phyloP scores from a whole-genome alignment of 2,329 filamentous ascomycete species.

The Alternaria hordeiaustralica region DNA sequence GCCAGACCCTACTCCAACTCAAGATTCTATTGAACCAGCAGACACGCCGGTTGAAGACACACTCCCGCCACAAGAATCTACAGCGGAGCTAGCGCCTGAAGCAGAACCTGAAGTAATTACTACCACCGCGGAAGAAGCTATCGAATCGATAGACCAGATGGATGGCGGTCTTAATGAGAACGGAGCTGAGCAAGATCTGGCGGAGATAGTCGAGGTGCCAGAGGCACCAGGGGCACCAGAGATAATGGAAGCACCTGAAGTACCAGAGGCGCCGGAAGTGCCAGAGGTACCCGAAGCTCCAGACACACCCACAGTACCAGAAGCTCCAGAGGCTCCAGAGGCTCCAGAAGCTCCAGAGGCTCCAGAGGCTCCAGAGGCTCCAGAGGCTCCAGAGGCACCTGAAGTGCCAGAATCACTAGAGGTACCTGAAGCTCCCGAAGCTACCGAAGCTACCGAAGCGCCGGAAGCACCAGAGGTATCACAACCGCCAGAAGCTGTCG shows the following conservation, averaged over 20 bases:
- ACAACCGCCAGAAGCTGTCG: not conserved
- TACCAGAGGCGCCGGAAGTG: not conserved
- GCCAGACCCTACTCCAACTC: not conserved
- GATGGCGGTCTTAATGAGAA: not conserved
- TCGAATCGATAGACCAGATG: not conserved
- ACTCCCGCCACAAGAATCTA: not conserved
- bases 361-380: not conserved
- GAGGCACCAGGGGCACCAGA: not conserved
- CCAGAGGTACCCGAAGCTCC: not conserved
- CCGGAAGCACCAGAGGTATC: not conserved
- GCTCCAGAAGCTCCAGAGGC: too few relatives aligned
- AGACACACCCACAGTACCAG: not conserved
- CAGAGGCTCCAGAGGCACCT: not conserved
- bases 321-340: not conserved
- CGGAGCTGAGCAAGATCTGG: conserved; percentile 1
- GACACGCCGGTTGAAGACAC: not conserved
- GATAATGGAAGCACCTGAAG: not conserved
- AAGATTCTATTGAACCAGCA: not conserved
- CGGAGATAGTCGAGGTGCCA: not conserved
- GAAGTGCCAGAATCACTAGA: not conserved
- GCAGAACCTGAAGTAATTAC: conserved; percentile 1
- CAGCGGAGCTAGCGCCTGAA: not conserved
- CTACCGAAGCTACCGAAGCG: not conserved
- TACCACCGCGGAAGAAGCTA: not conserved
- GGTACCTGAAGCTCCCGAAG: not conserved